A percentile compares a stretch with the other conserved stretches of the same genome.
Conservation (phyloP, 441 rosid genomes). For the Isatis lusitanica region DNA sequence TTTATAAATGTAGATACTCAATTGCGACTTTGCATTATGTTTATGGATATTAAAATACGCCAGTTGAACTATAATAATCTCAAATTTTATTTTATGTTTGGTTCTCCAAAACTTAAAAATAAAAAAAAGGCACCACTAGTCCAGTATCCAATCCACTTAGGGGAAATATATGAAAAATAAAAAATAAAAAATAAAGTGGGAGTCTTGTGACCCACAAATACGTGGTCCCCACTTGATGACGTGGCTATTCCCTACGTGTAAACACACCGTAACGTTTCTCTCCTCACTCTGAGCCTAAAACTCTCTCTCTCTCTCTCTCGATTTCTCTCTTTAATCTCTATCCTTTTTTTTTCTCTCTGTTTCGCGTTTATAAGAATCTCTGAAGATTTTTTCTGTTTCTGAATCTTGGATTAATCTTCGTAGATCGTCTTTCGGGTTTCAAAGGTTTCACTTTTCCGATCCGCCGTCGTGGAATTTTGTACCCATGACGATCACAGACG, state of each 20-base stretch:
- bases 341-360: background rate
- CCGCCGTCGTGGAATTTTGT: background rate
- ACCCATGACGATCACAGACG: constrained; percentile 75
- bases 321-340: background rate
- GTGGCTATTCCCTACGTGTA: constrained; percentile 34
- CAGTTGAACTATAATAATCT: constrained; percentile 2
- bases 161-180: background rate
- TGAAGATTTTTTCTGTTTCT: background rate
- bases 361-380: constrained; percentile 13
- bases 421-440: background rate
- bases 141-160: background rate
- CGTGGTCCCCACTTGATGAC: constrained; percentile 28
- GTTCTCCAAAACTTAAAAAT: background rate
- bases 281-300: background rate
- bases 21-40: background rate
- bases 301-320: constrained; percentile 7
- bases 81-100: background rate
- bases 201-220: constrained; percentile 13
- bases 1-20: background rate
- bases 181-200: background rate
- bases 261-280: constrained; percentile 29
- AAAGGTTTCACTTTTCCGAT: background rate
- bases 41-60: background rate
- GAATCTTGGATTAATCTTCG: constrained; percentile 9
- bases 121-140: background rate